Base-by-base conservation (phyloP, 805 yeast species). In the Lipomyces starkeyi region DNA sequence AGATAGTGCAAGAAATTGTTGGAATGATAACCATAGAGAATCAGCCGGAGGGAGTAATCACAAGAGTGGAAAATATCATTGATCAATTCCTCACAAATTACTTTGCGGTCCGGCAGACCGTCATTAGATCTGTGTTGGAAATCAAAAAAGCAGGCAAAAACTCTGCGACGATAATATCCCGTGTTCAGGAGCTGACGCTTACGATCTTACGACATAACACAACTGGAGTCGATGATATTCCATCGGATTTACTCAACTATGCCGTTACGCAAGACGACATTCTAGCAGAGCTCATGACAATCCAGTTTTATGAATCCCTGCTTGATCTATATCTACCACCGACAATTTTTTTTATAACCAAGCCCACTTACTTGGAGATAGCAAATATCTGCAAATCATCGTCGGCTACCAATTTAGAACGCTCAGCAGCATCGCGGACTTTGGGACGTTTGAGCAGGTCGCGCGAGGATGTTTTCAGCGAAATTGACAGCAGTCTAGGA, bases 281-380 rank as follows among this genome's bases (percentile, higher is more conserved):
- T 29, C 60, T 69, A 8, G 68, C 59, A 13, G 62, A 52, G 34
- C 40, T 69, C 8, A 61, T 60, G 57, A 62, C 65, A 17, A 55
- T 68, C 27, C 66, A 69, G n/a, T 69, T 68, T 43, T 69, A 69
- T 54, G 71, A 69, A 37, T 40, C 58, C 7, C 58, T 69, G 40
- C 61, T 61, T 3, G 59, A 57, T 53, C 52, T 69, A 9, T 52
- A 57, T 49, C 63, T 69, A 20, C 68, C 72, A 17, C 72, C 72
- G 14, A 37, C 68, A 6, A 54, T 62, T 4, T 68, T 63, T 58
- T 22, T 34, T 53, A 32, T 40, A 7, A 57, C 65, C 1, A 34
- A 61, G 37, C 59, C 68, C 4, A 59, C 62, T 3, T 68, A 65
- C 37, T n/a, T n/a, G 13, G 54, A 52, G 43, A 67, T 69, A 17